Evolutionary conservation across 2,329 filamentous ascomycete species (phyloP).

Genomic region (Fusarium pilosicola): DNA sequence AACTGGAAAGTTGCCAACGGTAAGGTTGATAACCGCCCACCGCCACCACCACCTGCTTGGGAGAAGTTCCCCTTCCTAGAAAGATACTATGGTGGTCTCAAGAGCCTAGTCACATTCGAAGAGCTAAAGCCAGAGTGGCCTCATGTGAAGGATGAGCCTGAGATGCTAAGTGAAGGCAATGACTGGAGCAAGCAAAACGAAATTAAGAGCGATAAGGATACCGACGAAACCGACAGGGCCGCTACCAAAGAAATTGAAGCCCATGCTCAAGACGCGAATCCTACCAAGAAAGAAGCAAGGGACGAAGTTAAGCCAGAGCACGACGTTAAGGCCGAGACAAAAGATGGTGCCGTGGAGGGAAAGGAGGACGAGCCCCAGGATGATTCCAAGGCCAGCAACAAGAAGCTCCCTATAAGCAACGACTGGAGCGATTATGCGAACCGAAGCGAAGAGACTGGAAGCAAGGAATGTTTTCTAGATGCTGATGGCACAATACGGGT

Average conservation of each 20-base stretch:
- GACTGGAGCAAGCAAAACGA: conserved; percentile 32
- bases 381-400: conserved; percentile 23
- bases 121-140: conserved; percentile 87
- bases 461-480: conserved; percentile 84
- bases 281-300: conserved; percentile 9
- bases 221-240: conserved; percentile 30
- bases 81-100: conserved; percentile 89
- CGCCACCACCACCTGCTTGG: conserved; percentile 77
- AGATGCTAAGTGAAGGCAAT: conserved; percentile 28
- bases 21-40: conserved; percentile 55
- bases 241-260: conserved; percentile 31
- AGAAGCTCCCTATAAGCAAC: conserved; percentile 44
- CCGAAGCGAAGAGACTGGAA: conserved; percentile 57
- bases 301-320: conserved; percentile 12
- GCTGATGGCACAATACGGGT: conserved; percentile 69
- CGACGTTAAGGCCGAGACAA: conserved; percentile 5
- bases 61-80: conserved; percentile 86
- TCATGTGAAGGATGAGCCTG: conserved; percentile 66
- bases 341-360: conserved; percentile 2
- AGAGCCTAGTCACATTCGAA: conserved; percentile 71
- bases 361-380: conserved; percentile 15
- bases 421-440: conserved; percentile 50
- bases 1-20: conserved; percentile 70
- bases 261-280: conserved; percentile 5
- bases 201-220: conserved; percentile 27